Evolutionary conservation across 495 filamentous ascomycete genomes (phyloP).

Genomic region (Collariella sp.): DNA sequence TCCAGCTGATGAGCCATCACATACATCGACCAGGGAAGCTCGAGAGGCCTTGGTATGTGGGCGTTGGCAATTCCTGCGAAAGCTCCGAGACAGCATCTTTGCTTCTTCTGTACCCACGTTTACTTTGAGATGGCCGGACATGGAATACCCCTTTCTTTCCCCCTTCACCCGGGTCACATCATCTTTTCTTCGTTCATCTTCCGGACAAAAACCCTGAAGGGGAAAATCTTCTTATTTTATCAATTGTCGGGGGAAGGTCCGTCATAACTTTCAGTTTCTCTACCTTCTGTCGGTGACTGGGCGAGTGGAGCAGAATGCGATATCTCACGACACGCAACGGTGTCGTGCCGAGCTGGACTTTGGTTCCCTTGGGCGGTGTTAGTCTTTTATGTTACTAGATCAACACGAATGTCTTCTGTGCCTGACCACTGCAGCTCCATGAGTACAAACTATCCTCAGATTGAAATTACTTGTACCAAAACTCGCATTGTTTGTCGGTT

Average conservation of each 20-base stretch:
- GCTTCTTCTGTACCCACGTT: conserved; percentile 20
- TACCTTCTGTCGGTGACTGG: not conserved
- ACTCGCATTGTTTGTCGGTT: no score
- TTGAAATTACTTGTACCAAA: no score
- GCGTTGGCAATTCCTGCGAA: not conserved
- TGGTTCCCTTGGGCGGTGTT: not conserved
- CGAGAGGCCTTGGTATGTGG: not conserved
- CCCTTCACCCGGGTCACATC: not conserved
- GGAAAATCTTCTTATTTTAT: conserved; percentile 1
- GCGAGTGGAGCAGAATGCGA: conserved; percentile 3
- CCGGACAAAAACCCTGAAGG: conserved; percentile 10
- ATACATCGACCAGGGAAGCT: not conserved
- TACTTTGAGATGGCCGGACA: conserved; percentile 15
- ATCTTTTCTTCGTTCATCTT: conserved; percentile 8
- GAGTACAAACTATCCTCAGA: no score
- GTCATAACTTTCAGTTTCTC: not conserved
- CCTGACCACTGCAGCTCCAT: not conserved
- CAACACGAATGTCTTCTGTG: not conserved
- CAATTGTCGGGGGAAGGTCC: not conserved
- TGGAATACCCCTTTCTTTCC: conserved; percentile 19
- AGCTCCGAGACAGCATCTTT: no score
- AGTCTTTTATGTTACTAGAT: not conserved
- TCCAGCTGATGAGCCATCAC: not conserved
- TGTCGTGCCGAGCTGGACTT: not conserved
- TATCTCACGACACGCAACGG: not conserved